Percentiles rank a stretch among this genome's conserved stretches.
These are phyloP conservation scores for Metschnikowia matae DNA, from an alignment of 805 yeast genomes.

Conservation along the genomic window DNA sequence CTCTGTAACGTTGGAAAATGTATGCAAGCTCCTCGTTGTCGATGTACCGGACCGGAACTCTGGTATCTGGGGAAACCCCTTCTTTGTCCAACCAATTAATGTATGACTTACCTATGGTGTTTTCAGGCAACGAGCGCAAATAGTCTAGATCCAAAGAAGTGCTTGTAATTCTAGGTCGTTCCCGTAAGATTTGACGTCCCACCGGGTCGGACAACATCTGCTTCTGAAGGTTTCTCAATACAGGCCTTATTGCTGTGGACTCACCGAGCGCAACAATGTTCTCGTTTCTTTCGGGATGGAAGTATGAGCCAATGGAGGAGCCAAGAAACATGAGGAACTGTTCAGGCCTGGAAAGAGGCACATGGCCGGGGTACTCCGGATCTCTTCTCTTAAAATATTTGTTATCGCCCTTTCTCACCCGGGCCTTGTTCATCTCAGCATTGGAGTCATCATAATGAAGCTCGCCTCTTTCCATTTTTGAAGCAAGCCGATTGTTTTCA, in stretches of 20 bases:
- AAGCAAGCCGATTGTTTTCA: slow-evolving; percentile 52
- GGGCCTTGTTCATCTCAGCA: slow-evolving; percentile 26
- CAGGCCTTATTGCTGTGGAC: slow-evolving; percentile 72
- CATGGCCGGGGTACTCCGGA: slow-evolving; percentile 68
- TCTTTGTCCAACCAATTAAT: slow-evolving; percentile 78
- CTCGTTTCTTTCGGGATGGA: slow-evolving; percentile 72
- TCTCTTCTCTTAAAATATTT: slow-evolving; percentile 35
- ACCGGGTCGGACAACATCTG: slow-evolving; percentile 71
- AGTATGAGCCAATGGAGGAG: slow-evolving; percentile 72
- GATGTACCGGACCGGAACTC: slow-evolving; percentile 82
- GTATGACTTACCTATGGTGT: slow-evolving; percentile 77
- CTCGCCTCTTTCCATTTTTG: slow-evolving; percentile 53
- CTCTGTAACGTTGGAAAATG: slow-evolving; percentile 90
- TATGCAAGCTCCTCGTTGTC: slow-evolving; percentile 89
- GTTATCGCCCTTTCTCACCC: slow-evolving; percentile 18
- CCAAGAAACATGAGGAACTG: slow-evolving; percentile 59
- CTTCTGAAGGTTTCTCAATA: slow-evolving; percentile 57
- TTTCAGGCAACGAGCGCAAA: slow-evolving; percentile 56
- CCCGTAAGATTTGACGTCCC: slow-evolving; percentile 75
- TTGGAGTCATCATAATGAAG: slow-evolving; percentile 37
- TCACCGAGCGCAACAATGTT: slow-evolving; percentile 86
- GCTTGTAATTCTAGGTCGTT: slow-evolving; percentile 79
- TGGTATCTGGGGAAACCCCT: slow-evolving; percentile 89
- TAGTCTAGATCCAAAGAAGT: slow-evolving; percentile 60
- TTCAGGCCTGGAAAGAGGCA: slow-evolving; percentile 66